Percentiles rank a stretch among this genome's conserved stretches.
Conservation (phyloP, 2,329 filamentous ascomycete species). For the Colletotrichum endophyticum region DNA sequence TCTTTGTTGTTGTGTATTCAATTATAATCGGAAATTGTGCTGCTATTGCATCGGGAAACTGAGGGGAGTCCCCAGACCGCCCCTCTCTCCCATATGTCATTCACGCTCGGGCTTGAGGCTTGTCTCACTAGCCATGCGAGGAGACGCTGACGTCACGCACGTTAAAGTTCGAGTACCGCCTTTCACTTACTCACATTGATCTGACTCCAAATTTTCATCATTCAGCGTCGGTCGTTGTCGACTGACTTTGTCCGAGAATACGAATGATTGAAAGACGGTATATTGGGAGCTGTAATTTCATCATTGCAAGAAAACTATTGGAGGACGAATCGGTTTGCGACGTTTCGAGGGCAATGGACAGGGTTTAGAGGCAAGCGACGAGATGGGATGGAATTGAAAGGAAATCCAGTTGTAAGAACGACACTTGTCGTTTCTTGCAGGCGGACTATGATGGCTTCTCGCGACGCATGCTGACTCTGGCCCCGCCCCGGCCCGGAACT, state of each 20-base stretch:
- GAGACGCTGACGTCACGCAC: neutral
- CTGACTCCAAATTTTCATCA: neutral
- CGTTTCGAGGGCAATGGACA: neutral
- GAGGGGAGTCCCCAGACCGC: neutral
- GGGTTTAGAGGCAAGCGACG: neutral
- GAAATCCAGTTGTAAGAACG: neutral
- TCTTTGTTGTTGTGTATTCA: neutral
- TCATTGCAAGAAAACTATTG: neutral
- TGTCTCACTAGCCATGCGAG: neutral
- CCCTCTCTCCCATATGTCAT: neutral
- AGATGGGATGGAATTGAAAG: neutral
- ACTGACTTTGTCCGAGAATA: neutral
- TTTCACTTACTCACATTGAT: neutral
- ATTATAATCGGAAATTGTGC: neutral
- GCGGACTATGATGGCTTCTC: neutral
- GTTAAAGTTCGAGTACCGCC: neutral
- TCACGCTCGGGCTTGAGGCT: neutral
- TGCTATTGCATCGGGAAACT: neutral
- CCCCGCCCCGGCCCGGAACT: neutral
- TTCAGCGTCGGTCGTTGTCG: neutral
- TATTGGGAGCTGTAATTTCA: neutral
- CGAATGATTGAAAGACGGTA: neutral
- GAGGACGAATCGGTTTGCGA: neutral
- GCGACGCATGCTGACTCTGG: neutral
- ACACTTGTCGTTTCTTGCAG: neutral